Percentiles rank a stretch among this genome's conserved stretches.
Conservation (phyloP, 257 asterid genomes). For the Nicotiana tabacum region DNA sequence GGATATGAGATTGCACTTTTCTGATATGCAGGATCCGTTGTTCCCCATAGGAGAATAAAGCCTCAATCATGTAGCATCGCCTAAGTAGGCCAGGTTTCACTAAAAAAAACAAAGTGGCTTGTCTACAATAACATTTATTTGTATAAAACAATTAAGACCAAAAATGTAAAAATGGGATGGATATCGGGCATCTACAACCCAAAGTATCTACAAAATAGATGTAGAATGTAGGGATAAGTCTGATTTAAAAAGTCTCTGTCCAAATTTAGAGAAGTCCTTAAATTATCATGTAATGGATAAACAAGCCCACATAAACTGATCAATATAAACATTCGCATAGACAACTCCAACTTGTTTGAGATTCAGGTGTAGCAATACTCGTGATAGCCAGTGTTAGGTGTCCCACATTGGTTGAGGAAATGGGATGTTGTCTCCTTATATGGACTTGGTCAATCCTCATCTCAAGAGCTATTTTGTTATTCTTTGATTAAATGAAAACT, state of each 20-base stretch:
- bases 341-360: no score
- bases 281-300: background rate
- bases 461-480: background rate
- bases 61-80: background rate
- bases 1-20: background rate
- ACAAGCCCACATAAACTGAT: background rate
- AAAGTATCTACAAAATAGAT: background rate
- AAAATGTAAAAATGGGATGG: background rate
- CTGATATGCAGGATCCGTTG: background rate
- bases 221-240: background rate
- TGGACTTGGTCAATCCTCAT: background rate
- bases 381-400: background rate
- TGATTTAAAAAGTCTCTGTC: background rate
- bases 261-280: background rate
- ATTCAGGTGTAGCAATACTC: no score
- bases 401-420: background rate
- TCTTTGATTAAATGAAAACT: no score
- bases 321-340: background rate
- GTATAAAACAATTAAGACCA: background rate
- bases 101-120: background rate
- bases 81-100: background rate
- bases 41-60: background rate
- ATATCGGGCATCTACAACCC: background rate
- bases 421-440: background rate
- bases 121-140: background rate